A percentile compares a stretch with the other conserved stretches of the same genome.
phyloP scores from a whole-genome alignment of 2,329 filamentous ascomycete genomes.

The Coniochaeta prunicola region DNA sequence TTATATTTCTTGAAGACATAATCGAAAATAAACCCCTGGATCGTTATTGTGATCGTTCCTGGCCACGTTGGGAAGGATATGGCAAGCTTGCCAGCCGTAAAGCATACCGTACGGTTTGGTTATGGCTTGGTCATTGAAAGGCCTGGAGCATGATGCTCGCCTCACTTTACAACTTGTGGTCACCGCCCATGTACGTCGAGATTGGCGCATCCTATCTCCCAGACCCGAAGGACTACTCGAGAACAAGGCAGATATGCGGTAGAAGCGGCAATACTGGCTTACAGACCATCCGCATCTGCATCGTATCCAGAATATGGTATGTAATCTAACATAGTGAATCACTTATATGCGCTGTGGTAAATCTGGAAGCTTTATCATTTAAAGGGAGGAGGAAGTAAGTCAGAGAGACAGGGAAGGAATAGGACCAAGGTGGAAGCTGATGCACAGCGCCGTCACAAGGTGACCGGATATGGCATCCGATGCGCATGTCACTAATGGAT shows the following conservation, averaged over 20 bases:
- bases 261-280: background rate
- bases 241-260: background rate
- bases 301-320: background rate
- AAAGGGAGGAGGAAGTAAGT: background rate
- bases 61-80: background rate
- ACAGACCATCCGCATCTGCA: background rate
- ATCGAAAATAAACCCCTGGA: too few relatives aligned
- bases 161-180: too few relatives aligned
- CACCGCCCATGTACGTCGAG: background rate
- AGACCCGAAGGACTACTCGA: background rate
- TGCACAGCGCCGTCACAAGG: background rate
- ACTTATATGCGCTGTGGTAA: too few relatives aligned
- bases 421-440: background rate
- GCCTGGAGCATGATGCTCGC: background rate
- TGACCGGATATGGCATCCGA: background rate
- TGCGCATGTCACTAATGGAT: background rate
- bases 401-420: background rate
- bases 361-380: background rate
- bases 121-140: background rate
- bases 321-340: background rate
- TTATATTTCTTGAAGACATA: background rate
- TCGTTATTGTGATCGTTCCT: too few relatives aligned
- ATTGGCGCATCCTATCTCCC: background rate
- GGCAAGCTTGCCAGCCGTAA: background rate
- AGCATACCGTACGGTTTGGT: background rate